A percentile compares a stretch with the other conserved stretches of the same genome.
Conservation (phyloP, 2,329 filamentous ascomycete species). For the Arthroderma uncinatum region DNA sequence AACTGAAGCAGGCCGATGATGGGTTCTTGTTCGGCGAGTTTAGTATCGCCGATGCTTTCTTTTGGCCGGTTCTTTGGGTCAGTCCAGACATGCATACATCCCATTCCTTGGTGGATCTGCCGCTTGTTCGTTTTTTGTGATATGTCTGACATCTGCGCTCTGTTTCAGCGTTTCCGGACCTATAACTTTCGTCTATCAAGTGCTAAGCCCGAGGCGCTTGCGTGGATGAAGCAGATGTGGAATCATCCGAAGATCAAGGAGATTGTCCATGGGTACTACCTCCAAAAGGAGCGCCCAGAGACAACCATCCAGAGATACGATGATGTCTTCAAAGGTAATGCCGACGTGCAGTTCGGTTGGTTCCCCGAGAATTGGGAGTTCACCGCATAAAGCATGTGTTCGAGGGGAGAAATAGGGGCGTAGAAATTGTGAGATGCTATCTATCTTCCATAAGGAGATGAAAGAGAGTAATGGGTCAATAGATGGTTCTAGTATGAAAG, state of each 20-base stretch:
- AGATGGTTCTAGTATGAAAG: too few relatives aligned
- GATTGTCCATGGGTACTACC: conserved; percentile 20
- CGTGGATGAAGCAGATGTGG: conserved; percentile 29
- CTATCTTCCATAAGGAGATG: too few relatives aligned
- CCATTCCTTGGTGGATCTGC: not conserved
- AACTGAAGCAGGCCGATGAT: conserved; percentile 22
- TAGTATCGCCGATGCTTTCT: conserved; percentile 31
- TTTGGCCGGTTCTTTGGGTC: conserved; percentile 32
- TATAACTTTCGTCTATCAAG: conserved; percentile 23
- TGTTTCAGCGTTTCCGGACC: conserved; percentile 24
- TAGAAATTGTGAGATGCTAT: too few relatives aligned
- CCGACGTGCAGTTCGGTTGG: conserved; percentile 20
- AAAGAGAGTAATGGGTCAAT: too few relatives aligned
- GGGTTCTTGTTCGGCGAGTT: conserved; percentile 29
- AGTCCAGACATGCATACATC: too few relatives aligned
- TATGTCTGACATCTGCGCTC: not conserved
- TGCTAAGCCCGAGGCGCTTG: conserved; percentile 20
- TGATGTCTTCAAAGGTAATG: conserved; percentile 21
- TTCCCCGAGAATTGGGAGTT: conserved; percentile 26
- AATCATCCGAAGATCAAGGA: conserved; percentile 20
- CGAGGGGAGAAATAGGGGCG: too few relatives aligned
- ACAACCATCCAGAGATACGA: conserved; percentile 23
- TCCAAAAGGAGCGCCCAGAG: conserved; percentile 22
- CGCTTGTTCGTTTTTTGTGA: not conserved
- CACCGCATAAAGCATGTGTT: conserved; percentile 7